phyloP scores from a whole-genome alignment of 73 alveolate species.

The Paramecium biaurelia region DNA sequence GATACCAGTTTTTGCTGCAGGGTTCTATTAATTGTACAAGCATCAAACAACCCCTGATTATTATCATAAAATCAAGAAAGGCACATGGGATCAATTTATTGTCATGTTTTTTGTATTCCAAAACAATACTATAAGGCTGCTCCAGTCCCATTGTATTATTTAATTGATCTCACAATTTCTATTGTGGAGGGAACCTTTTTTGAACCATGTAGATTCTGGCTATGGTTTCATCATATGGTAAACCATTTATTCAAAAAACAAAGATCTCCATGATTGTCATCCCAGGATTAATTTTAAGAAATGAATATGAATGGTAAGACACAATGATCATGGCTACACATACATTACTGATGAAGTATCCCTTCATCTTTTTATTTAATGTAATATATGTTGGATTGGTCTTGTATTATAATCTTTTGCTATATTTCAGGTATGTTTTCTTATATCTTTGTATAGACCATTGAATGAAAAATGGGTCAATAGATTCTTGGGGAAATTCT shows the following conservation, averaged over 20 bases:
- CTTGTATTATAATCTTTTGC: not conserved
- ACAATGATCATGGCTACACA: not conserved
- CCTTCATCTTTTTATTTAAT: not conserved
- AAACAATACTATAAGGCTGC: not conserved
- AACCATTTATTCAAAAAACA: not conserved
- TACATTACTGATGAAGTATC: not conserved
- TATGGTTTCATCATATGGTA: slow-evolving; percentile 14
- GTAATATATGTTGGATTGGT: slow-evolving; percentile 5
- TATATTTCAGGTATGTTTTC: not conserved
- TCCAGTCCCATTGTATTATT: slow-evolving; percentile 25
- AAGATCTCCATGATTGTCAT: not conserved
- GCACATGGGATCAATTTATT: not conserved
- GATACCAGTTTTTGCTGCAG: slow-evolving; percentile 14
- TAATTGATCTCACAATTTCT: slow-evolving; percentile 4
- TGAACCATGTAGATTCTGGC: slow-evolving; percentile 1
- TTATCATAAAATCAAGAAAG: not conserved
- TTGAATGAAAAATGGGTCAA: slow-evolving; percentile 1
- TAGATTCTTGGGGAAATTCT: slow-evolving; percentile 5
- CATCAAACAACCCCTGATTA: not conserved
- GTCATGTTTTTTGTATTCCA: slow-evolving; percentile 22
- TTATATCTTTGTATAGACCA: not conserved
- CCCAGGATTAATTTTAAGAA: not conserved
- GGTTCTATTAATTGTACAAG: slow-evolving; percentile 16
- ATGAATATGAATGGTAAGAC: slow-evolving; percentile 4
- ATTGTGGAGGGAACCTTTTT: slow-evolving; percentile 33